Base-by-base conservation (phyloP, 129 eudicot genomes). In the carrot (Daucus carota) region DNA sequence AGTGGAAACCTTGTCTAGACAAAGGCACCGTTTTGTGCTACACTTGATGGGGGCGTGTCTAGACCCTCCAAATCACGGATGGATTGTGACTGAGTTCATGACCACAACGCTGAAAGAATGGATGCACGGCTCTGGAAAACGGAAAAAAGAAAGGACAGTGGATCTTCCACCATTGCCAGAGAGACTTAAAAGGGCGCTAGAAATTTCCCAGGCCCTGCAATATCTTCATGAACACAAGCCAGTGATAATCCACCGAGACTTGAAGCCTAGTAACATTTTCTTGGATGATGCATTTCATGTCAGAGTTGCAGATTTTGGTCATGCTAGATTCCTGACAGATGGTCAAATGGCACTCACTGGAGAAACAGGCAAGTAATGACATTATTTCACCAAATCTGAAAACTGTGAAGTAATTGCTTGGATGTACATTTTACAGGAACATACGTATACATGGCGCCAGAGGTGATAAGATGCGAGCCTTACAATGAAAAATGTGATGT, bases 301-400 rank as follows among this genome's bases (percentile, higher is more conserved):
- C 1, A 83, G 89, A 36, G 85, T 90, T 31, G 91, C 91, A 1
- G 96, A 90, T 81, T 90, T 90, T 78, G 93, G 93, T 2, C 91
- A 90, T 78, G 96, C 96, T n/a, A 79, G 96, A 33, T 90, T 84
- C 74, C 86, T 88, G 84, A 75, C 54, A 0, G 85, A 84, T 80
- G 96, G 83, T 24, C 93, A 90, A 74, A 90, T 82, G 83, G 96
- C 96, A 7, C 77, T 90, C 33, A 90, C 96, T 1, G 93, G 96
- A 29, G 96, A 90, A 84, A 90, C 93, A 60, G 93, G 90, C 59
- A 78, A 79, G 77, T 41, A 70, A 9, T 68, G 36, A 18, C 62
- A 20, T 70, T n/a, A 12, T 1, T 32, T 66, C 2, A 11, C 0
- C 48, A 40, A 7, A 18, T 8, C 7, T n/a, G n/a, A n/a, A n/a